These are phyloP conservation scores for Lyophyllum semitale DNA, from an alignment of 768 basidiomycete species.

Conservation along the genomic window DNA sequence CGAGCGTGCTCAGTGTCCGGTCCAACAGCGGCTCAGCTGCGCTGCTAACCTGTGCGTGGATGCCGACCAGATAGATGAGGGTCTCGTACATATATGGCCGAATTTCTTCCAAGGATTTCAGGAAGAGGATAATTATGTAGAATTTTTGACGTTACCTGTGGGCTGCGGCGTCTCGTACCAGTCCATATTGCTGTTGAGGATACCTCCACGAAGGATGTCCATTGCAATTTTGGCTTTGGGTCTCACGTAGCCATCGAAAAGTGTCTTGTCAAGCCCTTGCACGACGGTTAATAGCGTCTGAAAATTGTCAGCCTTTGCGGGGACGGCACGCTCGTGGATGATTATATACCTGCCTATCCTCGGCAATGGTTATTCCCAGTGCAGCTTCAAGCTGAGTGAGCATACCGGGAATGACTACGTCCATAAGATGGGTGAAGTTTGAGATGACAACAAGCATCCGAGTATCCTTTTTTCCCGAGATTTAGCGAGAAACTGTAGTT, in stretches of 20 bases:
- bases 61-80: constrained; percentile 84
- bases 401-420: constrained; percentile 74
- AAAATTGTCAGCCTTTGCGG: not conserved
- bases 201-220: constrained; percentile 72
- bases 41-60: constrained; percentile 88
- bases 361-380: constrained; percentile 68
- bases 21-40: constrained; percentile 80
- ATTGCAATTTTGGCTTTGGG: constrained; percentile 75
- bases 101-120: constrained; percentile 58
- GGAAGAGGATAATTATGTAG: constrained; percentile 19
- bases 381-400: constrained; percentile 77
- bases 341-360: constrained; percentile 66
- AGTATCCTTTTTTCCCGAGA: constrained; percentile 66
- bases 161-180: constrained; percentile 96
- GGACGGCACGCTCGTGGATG: constrained; percentile 2
- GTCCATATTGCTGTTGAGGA: constrained; percentile 80
- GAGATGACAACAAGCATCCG: constrained; percentile 87
- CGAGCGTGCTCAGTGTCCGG: constrained; percentile 77
- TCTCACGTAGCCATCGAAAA: constrained; percentile 88
- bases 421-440: constrained; percentile 80
- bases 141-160: constrained; percentile 51
- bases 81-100: constrained; percentile 92
- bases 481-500: not conserved
- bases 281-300: constrained; percentile 79
- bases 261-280: constrained; percentile 80